These are phyloP conservation scores for Evernia prunastri DNA, from an alignment of 495 filamentous ascomycete species.

Conservation along the genomic window DNA sequence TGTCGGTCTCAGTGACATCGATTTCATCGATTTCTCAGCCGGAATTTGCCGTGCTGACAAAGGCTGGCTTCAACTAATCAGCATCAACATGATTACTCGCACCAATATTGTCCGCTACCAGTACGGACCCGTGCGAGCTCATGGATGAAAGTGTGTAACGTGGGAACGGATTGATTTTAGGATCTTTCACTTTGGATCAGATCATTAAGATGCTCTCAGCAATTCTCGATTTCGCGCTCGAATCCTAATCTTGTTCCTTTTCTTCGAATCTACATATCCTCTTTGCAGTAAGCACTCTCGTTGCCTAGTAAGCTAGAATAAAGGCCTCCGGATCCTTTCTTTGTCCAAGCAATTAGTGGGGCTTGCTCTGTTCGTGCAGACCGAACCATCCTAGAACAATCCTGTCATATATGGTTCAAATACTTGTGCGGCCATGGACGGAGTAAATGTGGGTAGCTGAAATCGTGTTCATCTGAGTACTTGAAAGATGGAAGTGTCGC, in stretches of 20 bases:
- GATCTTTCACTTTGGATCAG: not conserved
- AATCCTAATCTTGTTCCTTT: not conserved
- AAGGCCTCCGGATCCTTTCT: not conserved
- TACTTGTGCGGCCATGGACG: not conserved
- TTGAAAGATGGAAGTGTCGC: slow-evolving; percentile 73
- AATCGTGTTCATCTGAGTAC: slow-evolving; percentile 21
- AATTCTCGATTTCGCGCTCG: not conserved
- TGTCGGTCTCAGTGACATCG: not conserved
- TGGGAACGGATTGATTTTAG: too few species aligned
- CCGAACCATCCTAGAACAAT: not conserved
- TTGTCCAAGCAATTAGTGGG: not conserved
- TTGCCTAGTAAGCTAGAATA: not conserved
- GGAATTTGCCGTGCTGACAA: slow-evolving; percentile 10
- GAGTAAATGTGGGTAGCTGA: not conserved
- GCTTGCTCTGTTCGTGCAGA: not conserved
- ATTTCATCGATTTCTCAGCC: slow-evolving; percentile 11
- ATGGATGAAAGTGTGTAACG: too few species aligned
- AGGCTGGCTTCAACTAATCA: slow-evolving; percentile 37
- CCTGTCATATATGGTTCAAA: too few species aligned
- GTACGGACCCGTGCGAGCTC: too few species aligned
- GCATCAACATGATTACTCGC: slow-evolving; percentile 34
- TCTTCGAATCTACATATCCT: not conserved
- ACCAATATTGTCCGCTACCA: not conserved
- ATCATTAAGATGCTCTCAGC: not conserved
- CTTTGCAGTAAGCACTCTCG: not conserved